Evolutionary conservation across 495 filamentous ascomycete genomes (phyloP).

Genomic region (Penicillium argentinense): DNA sequence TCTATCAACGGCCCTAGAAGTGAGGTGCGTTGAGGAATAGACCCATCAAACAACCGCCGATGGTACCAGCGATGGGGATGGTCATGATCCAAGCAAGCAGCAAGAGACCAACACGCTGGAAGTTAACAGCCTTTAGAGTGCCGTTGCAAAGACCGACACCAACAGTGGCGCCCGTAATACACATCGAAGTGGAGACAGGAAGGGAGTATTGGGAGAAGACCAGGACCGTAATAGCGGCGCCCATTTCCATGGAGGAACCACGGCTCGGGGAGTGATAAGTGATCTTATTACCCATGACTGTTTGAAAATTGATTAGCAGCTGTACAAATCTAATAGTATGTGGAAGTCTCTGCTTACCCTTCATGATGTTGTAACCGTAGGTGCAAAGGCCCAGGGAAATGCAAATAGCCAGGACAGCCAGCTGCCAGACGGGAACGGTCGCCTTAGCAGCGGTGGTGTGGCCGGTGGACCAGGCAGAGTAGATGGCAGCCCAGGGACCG

Average conservation of each 20-base stretch:
- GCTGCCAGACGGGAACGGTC: conserved; percentile 59
- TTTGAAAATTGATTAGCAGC: conserved; percentile 22
- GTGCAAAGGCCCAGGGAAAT: conserved; percentile 60
- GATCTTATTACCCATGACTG: conserved; percentile 67
- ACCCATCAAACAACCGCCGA: conserved; percentile 61
- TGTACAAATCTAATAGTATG: background rate
- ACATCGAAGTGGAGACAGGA: conserved; percentile 61
- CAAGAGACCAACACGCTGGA: conserved; percentile 56
- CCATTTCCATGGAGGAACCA: conserved; percentile 65
- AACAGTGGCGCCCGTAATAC: conserved; percentile 58
- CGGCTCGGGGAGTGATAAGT: conserved; percentile 64
- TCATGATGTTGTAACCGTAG: conserved; percentile 72
- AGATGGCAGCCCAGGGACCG: conserved; percentile 71
- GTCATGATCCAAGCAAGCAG: conserved; percentile 61
- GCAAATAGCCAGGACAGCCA: conserved; percentile 51
- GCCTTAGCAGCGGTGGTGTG: conserved; percentile 46
- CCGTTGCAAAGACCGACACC: conserved; percentile 60
- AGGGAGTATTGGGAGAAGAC: conserved; percentile 61
- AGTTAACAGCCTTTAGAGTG: conserved; percentile 61
- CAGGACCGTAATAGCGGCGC: conserved; percentile 64
- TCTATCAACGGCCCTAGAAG: conserved; percentile 24
- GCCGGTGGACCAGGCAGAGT: conserved; percentile 62
- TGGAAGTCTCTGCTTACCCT: conserved; percentile 35
- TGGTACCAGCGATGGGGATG: conserved; percentile 60
- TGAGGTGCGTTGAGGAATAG: conserved; percentile 62